Percentiles rank a stretch among this genome's conserved stretches.
Evolutionary conservation across 2,329 filamentous ascomycete genomes (phyloP).

Genomic region (Curvularia eragrostidis): DNA sequence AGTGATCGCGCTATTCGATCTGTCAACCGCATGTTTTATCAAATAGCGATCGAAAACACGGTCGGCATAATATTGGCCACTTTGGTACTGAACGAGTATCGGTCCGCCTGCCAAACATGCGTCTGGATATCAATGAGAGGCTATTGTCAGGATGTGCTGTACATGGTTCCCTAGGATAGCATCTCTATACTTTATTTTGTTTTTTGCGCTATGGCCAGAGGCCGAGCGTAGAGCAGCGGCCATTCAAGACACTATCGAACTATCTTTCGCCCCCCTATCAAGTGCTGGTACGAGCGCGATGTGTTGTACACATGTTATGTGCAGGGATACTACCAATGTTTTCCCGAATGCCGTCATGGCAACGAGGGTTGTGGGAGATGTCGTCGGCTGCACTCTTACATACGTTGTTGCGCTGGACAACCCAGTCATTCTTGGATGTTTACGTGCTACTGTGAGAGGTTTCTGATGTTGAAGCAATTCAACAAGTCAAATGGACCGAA

Average conservation of each 20-base stretch:
- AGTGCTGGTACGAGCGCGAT: neutral
- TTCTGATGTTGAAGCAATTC: neutral
- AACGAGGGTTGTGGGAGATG: neutral
- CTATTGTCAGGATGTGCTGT: neutral
- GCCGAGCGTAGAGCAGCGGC: slow-evolving; percentile 1
- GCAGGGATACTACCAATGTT: neutral
- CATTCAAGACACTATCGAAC: neutral
- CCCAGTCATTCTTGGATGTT: neutral
- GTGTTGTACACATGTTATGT: neutral
- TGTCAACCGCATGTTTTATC: neutral
- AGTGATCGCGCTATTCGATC: neutral
- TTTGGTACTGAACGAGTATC: neutral
- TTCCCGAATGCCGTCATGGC: neutral
- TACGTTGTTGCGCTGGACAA: neutral
- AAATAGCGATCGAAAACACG: neutral
- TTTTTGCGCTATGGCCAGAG: neutral
- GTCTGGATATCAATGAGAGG: neutral
- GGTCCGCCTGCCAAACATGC: neutral
- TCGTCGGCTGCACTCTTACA: neutral
- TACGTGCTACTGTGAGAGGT: neutral
- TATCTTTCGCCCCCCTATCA: neutral
- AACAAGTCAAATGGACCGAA: neutral
- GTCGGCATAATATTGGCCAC: neutral
- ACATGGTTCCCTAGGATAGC: neutral
- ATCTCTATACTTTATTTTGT: neutral